Percentiles rank a stretch among this genome's conserved stretches.
These are phyloP conservation scores for Vigna radiata DNA, from an alignment of 306 rosid genomes.

Conservation along the genomic window DNA sequence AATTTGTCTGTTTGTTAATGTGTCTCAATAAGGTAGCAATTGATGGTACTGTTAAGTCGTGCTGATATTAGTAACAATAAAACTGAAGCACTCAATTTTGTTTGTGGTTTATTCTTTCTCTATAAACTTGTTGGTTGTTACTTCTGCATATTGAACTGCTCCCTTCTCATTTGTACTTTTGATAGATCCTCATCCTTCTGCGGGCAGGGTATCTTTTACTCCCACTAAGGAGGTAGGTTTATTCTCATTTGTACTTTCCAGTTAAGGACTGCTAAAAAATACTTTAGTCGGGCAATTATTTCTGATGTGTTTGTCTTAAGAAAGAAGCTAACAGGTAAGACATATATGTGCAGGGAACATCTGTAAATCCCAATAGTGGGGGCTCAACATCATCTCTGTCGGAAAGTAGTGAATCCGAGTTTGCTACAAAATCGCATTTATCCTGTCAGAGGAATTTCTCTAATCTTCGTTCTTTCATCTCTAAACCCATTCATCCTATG, in stretches of 20 bases:
- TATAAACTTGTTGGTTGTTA: constrained; percentile 27
- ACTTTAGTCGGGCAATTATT: not conserved
- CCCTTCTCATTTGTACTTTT: constrained; percentile 42
- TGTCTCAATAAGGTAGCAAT: not conserved
- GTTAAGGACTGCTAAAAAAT: constrained; percentile 8
- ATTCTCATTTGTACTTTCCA: too few relatives aligned
- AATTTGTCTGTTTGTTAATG: constrained; percentile 23
- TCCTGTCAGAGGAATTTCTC: constrained; percentile 67
- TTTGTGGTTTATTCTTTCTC: constrained; percentile 20
- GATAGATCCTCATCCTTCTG: constrained; percentile 66
- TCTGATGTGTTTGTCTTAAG: constrained; percentile 25
- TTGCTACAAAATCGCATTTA: constrained; percentile 58
- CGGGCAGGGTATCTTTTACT: constrained; percentile 56
- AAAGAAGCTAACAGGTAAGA: constrained; percentile 19
- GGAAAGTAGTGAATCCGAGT: constrained; percentile 80
- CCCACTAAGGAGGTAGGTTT: constrained; percentile 78
- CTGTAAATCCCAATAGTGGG: constrained; percentile 62
- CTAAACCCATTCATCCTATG: constrained; percentile 85
- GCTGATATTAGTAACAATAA: constrained; percentile 10
- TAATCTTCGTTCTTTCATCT: constrained; percentile 70
- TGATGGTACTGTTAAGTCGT: not conserved
- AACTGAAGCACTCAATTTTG: not conserved
- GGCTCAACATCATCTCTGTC: constrained; percentile 66
- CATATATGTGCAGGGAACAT: constrained; percentile 73
- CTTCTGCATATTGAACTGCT: constrained; percentile 38